Base-by-base conservation (phyloP, 441 rosid genomes). In the Populus tomentosa region DNA sequence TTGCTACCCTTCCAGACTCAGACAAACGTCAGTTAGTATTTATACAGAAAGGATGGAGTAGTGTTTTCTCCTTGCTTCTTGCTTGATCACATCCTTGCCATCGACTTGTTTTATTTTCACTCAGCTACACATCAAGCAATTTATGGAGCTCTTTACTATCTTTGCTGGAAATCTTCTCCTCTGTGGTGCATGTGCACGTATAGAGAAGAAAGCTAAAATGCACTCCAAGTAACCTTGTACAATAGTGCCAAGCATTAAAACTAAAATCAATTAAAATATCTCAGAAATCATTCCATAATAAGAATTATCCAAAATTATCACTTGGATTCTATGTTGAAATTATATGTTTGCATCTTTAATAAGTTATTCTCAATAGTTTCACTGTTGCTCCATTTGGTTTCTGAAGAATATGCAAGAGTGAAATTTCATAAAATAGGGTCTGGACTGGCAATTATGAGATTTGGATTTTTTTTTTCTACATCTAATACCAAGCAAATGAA, bases 401-500 rank as follows among this genome's bases (percentile, higher is more conserved):
- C 6, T 14, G 56, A 46, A 46, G 6, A 46, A 13, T 46, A 46
- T 46, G 18, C 16, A 13, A 46, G 56, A 13, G 20, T 38, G 42
- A 33, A 30, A 38, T 26, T 23, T 64, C 30, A 7, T 30, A 18
- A 26, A 13, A 42, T 26, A 13, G 8, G 53, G 65, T 50, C 53
- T 30, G 69, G 36, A 67, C 42, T 50, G 23, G 67, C 78, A 14
- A 5, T 68, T 33, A 2, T 30, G 65, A 28, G 35, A 63, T 35
- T 78, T 1, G 8, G 11, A 16, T 6, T 24, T 6, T n/a, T 72
- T 5, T 67, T 50, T 36, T 30, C 32, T 42, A 3, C 38, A 33
- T 33, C 2, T 30, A 70, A 64, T 69, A 21, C 30, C 56, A 68
- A 68, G 42, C 10, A 61, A 71, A 75, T 78, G 79, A 67, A 42